Evolutionary conservation across 2,329 filamentous ascomycete species (phyloP).

Genomic region (Colletotrichum endophyticum): DNA sequence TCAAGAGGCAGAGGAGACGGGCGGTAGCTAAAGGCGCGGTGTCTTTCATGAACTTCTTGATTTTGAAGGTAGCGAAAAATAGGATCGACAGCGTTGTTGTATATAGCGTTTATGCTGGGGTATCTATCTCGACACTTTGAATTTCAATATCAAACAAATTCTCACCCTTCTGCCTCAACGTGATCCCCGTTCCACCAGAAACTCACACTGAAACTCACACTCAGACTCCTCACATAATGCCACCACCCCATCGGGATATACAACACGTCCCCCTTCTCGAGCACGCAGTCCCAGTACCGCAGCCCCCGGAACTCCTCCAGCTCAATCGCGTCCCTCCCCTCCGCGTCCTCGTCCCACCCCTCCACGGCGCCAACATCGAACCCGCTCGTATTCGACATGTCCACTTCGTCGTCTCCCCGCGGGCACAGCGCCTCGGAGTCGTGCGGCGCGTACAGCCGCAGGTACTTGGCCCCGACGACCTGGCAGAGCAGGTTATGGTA

Average conservation of each 20-base stretch:
- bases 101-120: neutral
- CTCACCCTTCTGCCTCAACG: neutral
- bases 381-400: constrained; percentile 90
- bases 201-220: constrained; percentile 89
- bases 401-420: constrained; percentile 77
- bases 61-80: neutral
- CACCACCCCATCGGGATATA: constrained; percentile 97
- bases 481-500: constrained; percentile 94
- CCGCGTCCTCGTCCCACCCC: constrained; percentile 54
- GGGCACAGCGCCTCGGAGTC: constrained; percentile 66
- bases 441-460: constrained; percentile 81
- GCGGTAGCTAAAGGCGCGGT: neutral
- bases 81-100: neutral
- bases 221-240: constrained; percentile 92
- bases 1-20: constrained; percentile 32
- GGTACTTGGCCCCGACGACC: constrained; percentile 88
- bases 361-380: constrained; percentile 78
- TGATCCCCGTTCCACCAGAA: constrained; percentile 82
- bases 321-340: constrained; percentile 36
- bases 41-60: neutral
- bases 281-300: constrained; percentile 76
- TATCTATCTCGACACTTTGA: neutral
- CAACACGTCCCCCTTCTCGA: constrained; percentile 82
- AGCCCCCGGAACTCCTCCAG: constrained; percentile 59
- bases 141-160: neutral